Evolutionary conservation across 2,329 filamentous ascomycete genomes (phyloP).

Genomic region (Colletotrichum ledebouriae): DNA sequence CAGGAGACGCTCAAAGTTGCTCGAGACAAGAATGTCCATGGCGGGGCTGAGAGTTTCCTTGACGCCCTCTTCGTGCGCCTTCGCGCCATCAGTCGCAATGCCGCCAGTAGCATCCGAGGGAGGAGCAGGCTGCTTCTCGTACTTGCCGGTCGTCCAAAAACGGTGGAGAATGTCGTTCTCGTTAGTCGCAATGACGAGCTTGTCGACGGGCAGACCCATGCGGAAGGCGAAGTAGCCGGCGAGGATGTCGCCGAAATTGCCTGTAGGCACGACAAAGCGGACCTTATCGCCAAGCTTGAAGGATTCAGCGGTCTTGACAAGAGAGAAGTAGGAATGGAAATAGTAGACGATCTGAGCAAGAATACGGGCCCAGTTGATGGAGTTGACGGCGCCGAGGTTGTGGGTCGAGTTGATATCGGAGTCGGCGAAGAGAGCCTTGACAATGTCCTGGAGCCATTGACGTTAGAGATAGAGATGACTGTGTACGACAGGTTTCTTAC

Average conservation of each 20-base stretch:
- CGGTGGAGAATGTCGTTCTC: conserved; percentile 97
- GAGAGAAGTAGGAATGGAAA: conserved; percentile 92
- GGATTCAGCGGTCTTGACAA: conserved; percentile 69
- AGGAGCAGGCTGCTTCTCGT: conserved; percentile 83
- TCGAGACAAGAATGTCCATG: conserved; percentile 97
- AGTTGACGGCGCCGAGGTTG: conserved; percentile 93
- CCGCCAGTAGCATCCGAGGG: conserved; percentile 72
- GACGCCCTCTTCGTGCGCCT: conserved; percentile 79
- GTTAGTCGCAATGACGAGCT: conserved; percentile 93
- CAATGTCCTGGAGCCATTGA: conserved; percentile 75
- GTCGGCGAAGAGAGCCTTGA: conserved; percentile 93
- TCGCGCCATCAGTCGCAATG: conserved; percentile 71
- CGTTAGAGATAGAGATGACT: background rate
- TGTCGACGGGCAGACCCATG: conserved; percentile 90
- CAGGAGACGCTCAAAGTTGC: conserved; percentile 95
- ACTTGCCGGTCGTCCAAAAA: conserved; percentile 91
- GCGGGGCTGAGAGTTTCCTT: conserved; percentile 94
- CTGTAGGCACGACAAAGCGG: conserved; percentile 91
- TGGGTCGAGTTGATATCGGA: conserved; percentile 84
- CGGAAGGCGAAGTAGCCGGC: conserved; percentile 92
- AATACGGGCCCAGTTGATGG: conserved; percentile 96
- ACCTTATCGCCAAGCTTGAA: conserved; percentile 78
- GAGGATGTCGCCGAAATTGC: conserved; percentile 96
- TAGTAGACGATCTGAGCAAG: conserved; percentile 98
- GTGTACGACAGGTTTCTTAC: conserved; percentile 54